Base-by-base conservation (phyloP, 2,329 filamentous ascomycete genomes). In the Fusarium sp. region DNA sequence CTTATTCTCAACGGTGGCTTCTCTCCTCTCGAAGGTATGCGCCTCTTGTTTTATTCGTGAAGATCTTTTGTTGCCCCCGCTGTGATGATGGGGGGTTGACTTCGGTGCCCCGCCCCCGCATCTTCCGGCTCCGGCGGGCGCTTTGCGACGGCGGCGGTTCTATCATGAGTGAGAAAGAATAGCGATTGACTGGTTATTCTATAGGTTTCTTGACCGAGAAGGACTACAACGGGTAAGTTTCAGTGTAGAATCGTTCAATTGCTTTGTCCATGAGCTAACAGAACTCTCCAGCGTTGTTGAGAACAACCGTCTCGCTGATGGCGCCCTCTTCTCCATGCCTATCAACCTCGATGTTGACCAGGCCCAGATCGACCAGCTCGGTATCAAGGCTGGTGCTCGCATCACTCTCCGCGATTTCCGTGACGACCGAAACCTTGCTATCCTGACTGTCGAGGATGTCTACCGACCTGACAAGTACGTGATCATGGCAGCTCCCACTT, bases 1-100 rank as follows among this genome's bases (percentile, higher is more conserved):
- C 86, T 99, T 85, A 95, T 99, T 81, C 91, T 99, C 84, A 98
- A 95, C 84, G 96, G 96, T 82, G 96, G 96, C 76, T 99, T 99
- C 88, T 98, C 95, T 75, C 96, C 96, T 68, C 90, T 99, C 45
- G 96, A 99, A 90, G 96, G 95, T 97, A 78, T 59, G 75, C 58
- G 41, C 54, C 80, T 73, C 91, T 88, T 48, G 44, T 47, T 57
- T 44, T 48, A 18, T 18, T 28, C 11, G 32, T 47, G 32, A 45
- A 20, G 56, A 39, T 47, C 39, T 50, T 51, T 56, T 45, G 6
- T 47, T 68, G 26, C 14, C 53, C 57, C 66, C 66, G 50, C 56
- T 44, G 68, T 48, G 63, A 72, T 72, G 62, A 73, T 73, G 67
- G 72, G 63, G 57, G 63, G 48, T 72, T 67, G 51, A 51, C 53